Base-by-base conservation (phyloP, 1,139 yeast genomes). In the Pichia inconspicua region DNA sequence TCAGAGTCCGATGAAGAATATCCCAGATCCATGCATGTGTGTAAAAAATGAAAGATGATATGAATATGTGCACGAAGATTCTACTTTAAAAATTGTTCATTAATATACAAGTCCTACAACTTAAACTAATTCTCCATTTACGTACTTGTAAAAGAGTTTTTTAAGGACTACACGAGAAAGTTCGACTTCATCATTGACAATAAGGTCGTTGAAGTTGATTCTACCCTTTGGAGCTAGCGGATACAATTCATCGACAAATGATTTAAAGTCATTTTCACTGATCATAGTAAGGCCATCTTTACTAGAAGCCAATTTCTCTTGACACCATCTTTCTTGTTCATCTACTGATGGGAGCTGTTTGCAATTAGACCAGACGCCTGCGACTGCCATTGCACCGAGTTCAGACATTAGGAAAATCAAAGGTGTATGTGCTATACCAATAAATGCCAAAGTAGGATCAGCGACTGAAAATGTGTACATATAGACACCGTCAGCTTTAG, bases 381-480 rank as follows among this genome's bases (percentile, higher is more conserved):
- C 27, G 17, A 15, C 28, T 5, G 40, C 40, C 40, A 38, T 38
- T 38, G 40, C 42, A 40, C 27, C 27, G 7, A 25, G 27, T 27
- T 72, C 77, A 40, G 71, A 69, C 5, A 72, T 61, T 49, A 67
- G 69, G 59, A 72, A 72, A 49, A 69, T 69, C 31, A 71, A 55
- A 2, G 69, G 66, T 10, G 73, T 66, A 15, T 68, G 61, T 1
- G 73, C 63, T 1, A 70, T 64, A 0, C 76, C 75, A 9, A 66
- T 65, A 10, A 65, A 58, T 0, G 70, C 73, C 25, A 72, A 56
- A 1, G 74, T 67, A 15, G 75, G 74, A 52, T 72, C 77, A 5
- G 64, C 62, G 43, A 69, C 66, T 22, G 66, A 50, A 49, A 72
- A 72, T 0, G 73, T 68, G 52, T 71, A 58, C 43, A 64, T 58